Percentiles rank a stretch among this genome's conserved stretches.
These are phyloP conservation scores for Cryptococcus sp. DNA, from an alignment of 1,284 basidiomycete species.

Conservation along the genomic window DNA sequence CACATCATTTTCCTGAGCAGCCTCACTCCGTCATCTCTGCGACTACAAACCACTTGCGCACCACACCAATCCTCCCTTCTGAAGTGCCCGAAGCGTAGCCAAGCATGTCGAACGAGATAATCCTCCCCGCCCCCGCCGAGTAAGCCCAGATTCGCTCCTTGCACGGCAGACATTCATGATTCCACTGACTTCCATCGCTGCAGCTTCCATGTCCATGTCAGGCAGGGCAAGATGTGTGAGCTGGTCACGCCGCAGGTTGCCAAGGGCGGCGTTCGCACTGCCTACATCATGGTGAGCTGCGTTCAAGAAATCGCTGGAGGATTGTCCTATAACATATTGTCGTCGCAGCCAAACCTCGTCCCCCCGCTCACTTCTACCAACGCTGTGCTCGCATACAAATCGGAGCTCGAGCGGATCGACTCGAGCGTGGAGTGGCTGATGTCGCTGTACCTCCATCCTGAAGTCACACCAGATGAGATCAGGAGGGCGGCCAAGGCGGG, in stretches of 20 bases:
- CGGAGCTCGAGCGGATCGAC: slow-evolving; percentile 69
- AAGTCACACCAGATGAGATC: slow-evolving; percentile 87
- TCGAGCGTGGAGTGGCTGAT: slow-evolving; percentile 82
- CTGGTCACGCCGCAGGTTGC: slow-evolving; percentile 89
- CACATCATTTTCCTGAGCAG: background rate
- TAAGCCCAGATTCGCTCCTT: slow-evolving; percentile 26
- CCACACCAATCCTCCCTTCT: no score
- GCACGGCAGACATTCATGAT: background rate
- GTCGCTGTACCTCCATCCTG: slow-evolving; percentile 90
- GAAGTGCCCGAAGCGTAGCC: background rate
- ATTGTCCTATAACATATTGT: slow-evolving; percentile 3
- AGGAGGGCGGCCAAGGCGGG: slow-evolving; percentile 79
- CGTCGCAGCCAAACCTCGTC: slow-evolving; percentile 78
- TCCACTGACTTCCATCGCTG: slow-evolving; percentile 15
- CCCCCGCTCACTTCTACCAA: slow-evolving; percentile 87
- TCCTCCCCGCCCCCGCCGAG: slow-evolving; percentile 73
- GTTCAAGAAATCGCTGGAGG: background rate
- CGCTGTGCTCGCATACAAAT: slow-evolving; percentile 76
- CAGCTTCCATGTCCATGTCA: slow-evolving; percentile 91
- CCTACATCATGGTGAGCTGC: slow-evolving; percentile 86
- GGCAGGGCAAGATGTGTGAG: slow-evolving; percentile 76
- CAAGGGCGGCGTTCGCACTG: slow-evolving; percentile 82
- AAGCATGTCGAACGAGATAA: slow-evolving; percentile 35
- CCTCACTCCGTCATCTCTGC: background rate
- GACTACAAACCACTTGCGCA: no score